phyloP scores from a whole-genome alignment of 1,139 yeast species.

The Saccharomyces hybrid region DNA sequence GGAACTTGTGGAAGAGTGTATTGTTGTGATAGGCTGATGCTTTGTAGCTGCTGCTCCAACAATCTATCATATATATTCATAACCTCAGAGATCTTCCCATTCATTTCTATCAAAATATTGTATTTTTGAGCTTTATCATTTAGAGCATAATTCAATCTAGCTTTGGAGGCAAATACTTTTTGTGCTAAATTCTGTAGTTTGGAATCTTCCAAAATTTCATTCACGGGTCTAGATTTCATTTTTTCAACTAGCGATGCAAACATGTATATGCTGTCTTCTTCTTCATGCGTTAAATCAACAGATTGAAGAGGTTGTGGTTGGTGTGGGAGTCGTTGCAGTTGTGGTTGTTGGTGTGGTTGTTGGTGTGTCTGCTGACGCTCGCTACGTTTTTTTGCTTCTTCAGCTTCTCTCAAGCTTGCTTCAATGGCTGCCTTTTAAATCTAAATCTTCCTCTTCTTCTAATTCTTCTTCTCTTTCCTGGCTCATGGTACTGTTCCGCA shows the following conservation, averaged over 20 bases:
- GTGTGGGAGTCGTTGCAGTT: too few species aligned
- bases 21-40: slow-evolving; percentile 27
- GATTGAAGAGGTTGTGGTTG: slow-evolving; percentile 23
- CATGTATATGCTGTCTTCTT: slow-evolving; percentile 67
- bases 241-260: slow-evolving; percentile 61
- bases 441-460: slow-evolving; percentile 74
- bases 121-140: slow-evolving; percentile 58
- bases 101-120: slow-evolving; percentile 67
- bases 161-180: slow-evolving; percentile 58
- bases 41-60: slow-evolving; percentile 52
- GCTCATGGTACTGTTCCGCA: slow-evolving; percentile 6
- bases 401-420: slow-evolving; percentile 76
- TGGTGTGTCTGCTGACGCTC: slow-evolving; percentile 11
- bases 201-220: slow-evolving; percentile 53
- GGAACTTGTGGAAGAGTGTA: slow-evolving; percentile 24
- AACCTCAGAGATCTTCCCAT: slow-evolving; percentile 73
- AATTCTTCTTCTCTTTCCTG: slow-evolving; percentile 1
- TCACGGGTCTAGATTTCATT: slow-evolving; percentile 43
- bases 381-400: slow-evolving; percentile 34
- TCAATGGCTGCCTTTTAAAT: slow-evolving; percentile 91
- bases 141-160: slow-evolving; percentile 64
- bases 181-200: slow-evolving; percentile 58
- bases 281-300: slow-evolving; percentile 66
- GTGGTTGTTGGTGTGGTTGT: slow-evolving; percentile 9
- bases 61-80: slow-evolving; percentile 71